Percentiles rank a stretch among this genome's conserved stretches.
phyloP scores from a whole-genome alignment of 78 protist species.

The Anaeramoeba ignava region DNA sequence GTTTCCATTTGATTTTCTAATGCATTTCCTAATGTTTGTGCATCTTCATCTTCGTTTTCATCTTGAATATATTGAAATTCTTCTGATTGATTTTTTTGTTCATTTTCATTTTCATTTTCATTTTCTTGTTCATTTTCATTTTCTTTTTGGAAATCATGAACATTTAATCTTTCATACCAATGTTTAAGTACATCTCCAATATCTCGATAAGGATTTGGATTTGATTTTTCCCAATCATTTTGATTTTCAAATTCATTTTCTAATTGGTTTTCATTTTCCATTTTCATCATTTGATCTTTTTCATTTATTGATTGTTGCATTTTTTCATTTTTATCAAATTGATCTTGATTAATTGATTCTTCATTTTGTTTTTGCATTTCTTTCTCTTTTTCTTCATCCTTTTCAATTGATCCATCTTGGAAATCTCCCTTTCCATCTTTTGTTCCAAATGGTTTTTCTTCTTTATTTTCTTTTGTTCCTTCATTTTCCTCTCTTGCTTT shows the following conservation, averaged over 20 bases:
- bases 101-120: conserved; percentile 19
- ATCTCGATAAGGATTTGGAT: conserved; percentile 48
- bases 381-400: background rate
- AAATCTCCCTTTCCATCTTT: background rate
- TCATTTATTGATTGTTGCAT: background rate
- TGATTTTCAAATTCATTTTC: too few species aligned
- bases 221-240: background rate
- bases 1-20: background rate
- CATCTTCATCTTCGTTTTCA: background rate
- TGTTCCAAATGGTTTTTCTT: background rate
- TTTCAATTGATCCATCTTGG: background rate
- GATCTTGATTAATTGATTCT: background rate
- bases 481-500: background rate
- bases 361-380: conserved; percentile 4
- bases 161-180: conserved; percentile 34
- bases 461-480: background rate
- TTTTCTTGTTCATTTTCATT: background rate
- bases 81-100: background rate
- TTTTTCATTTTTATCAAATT: background rate
- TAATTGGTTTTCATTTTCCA: too few species aligned
- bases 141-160: conserved; percentile 22
- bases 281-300: background rate
- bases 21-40: background rate
- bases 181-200: conserved; percentile 44
- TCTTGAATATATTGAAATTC: background rate